These are phyloP conservation scores for Thraustochytrium sp. DNA, from an alignment of 352 stramenopile species.

Conservation along the genomic window DNA sequence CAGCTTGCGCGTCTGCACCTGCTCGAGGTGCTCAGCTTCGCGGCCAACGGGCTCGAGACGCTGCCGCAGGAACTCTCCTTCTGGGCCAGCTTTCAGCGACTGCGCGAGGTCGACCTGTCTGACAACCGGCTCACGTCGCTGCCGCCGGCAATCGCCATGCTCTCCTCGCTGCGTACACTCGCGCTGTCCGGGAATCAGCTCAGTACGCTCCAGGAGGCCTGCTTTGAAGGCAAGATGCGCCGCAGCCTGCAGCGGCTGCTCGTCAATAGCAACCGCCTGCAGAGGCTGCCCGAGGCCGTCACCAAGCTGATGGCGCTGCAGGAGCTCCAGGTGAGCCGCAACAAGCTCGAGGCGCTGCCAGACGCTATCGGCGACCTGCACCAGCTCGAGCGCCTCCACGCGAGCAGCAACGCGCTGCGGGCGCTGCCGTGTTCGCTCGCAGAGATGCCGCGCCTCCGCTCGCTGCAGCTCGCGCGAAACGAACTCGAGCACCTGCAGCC, in stretches of 20 bases:
- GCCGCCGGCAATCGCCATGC: background rate
- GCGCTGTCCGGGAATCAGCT: background rate
- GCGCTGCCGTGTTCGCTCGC: background rate
- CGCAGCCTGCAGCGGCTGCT: background rate
- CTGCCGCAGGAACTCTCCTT: background rate
- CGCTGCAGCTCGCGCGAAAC: slow-evolving; percentile 16
- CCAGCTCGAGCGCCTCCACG: background rate
- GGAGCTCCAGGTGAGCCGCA: background rate
- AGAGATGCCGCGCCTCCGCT: background rate
- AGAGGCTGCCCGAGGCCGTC: background rate
- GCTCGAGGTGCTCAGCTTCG: background rate
- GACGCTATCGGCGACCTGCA: background rate
- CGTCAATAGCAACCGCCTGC: slow-evolving; percentile 5
- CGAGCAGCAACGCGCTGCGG: background rate
- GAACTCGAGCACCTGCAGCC: background rate
- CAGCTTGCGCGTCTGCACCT: background rate
- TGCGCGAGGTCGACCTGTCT: background rate
- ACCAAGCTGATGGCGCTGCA: background rate
- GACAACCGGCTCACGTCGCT: background rate
- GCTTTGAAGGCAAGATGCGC: background rate
- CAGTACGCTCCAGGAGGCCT: background rate
- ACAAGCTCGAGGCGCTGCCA: background rate
- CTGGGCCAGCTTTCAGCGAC: background rate
- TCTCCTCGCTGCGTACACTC: background rate
- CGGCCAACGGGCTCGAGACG: background rate